phyloP scores from a whole-genome alignment of 495 filamentous ascomycete genomes.

The Penicillium waksmanii region DNA sequence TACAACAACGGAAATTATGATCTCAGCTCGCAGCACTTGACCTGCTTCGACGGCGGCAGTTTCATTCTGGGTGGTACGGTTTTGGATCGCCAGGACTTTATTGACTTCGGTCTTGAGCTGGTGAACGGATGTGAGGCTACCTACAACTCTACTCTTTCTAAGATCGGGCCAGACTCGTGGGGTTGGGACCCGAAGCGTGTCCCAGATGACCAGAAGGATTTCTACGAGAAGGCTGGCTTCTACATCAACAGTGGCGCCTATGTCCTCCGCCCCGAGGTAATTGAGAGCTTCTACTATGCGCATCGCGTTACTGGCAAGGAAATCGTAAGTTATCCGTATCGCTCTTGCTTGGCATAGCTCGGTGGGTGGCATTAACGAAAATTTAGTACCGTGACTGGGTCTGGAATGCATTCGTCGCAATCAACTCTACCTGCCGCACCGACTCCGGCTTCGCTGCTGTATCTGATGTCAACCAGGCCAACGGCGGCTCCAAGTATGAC shows the following conservation, averaged over 20 bases:
- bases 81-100: conserved; percentile 63
- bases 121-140: conserved; percentile 76
- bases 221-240: conserved; percentile 72
- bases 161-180: conserved; percentile 82
- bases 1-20: conserved; percentile 57
- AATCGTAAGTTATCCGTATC: conserved; percentile 31
- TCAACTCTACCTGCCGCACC: conserved; percentile 66
- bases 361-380: conserved; percentile 14
- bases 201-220: conserved; percentile 51
- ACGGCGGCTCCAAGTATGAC: conserved; percentile 66
- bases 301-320: conserved; percentile 74
- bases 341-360: not conserved
- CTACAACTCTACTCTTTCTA: conserved; percentile 67
- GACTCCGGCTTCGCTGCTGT: conserved; percentile 70
- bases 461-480: conserved; percentile 62
- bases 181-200: conserved; percentile 62
- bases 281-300: conserved; percentile 89
- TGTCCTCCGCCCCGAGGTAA: conserved; percentile 78
- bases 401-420: conserved; percentile 77
- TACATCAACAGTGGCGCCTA: conserved; percentile 69
- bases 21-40: conserved; percentile 65
- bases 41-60: conserved; percentile 86
- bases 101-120: conserved; percentile 74
- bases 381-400: conserved; percentile 78
- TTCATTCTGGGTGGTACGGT: conserved; percentile 84